Conservation (phyloP, 129 eudicot genomes). For the Pittosporum tobira region DNA sequence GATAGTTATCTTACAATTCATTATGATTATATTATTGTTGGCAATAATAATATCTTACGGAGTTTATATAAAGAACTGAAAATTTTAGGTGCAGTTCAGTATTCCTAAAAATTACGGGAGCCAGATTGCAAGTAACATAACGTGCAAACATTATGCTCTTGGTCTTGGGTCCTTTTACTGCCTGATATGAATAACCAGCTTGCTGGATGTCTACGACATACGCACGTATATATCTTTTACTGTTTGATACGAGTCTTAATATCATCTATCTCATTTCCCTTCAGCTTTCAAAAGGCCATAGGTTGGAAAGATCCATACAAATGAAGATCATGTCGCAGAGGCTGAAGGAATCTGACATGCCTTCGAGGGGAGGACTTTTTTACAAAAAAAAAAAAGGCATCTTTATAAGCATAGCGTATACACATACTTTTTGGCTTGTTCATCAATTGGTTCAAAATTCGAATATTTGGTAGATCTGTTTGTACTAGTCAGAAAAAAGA, state of each 20-base stretch:
- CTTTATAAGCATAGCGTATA: neutral
- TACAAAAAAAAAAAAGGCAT: neutral
- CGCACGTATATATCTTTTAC: neutral
- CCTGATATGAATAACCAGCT: neutral
- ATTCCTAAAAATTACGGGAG: no score
- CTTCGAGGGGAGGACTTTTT: neutral
- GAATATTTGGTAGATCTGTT: neutral
- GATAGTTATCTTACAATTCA: neutral
- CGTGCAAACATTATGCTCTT: no score
- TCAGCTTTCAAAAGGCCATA: slow-evolving; percentile 9
- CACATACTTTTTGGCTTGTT: neutral
- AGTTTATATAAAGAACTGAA: neutral
- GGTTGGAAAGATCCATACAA: slow-evolving; percentile 2
- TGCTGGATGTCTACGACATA: neutral
- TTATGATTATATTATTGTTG: slow-evolving; percentile 9
- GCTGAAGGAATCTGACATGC: neutral
- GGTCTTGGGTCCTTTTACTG: neutral
- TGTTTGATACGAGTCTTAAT: neutral
- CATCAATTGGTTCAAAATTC: neutral
- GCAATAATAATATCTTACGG: slow-evolving; percentile 7
- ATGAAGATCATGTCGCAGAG: slow-evolving; percentile 6
- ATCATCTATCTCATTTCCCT: neutral
- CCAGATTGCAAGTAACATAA: no score
- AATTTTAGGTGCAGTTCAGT: neutral
- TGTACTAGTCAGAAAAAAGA: no score